Percentiles rank a stretch among this genome's conserved stretches.
Conservation (phyloP, 2,329 filamentous ascomycete genomes). For the Emericellopsis atlantica region DNA sequence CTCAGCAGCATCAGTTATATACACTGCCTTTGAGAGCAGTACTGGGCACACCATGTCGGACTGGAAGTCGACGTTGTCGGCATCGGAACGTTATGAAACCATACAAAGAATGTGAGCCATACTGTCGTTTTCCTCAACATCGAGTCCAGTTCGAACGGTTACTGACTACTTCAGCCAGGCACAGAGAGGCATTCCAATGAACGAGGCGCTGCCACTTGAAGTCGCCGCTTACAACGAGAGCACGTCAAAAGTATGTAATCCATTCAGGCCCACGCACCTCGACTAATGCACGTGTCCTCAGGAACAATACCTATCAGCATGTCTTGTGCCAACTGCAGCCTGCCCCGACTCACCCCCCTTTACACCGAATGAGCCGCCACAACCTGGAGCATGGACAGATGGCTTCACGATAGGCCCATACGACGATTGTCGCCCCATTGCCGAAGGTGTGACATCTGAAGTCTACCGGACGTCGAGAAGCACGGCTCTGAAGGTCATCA, state of each 20-base stretch:
- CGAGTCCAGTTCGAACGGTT: background rate
- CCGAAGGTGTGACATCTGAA: slow-evolving; percentile 64
- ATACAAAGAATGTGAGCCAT: slow-evolving; percentile 35
- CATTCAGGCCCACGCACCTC: no score
- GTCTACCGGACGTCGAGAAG: slow-evolving; percentile 57
- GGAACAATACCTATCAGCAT: slow-evolving; percentile 45
- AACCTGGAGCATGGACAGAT: background rate
- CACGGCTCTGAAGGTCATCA: slow-evolving; percentile 73
- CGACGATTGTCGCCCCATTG: slow-evolving; percentile 38
- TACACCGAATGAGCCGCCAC: slow-evolving; percentile 5
- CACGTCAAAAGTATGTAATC: slow-evolving; percentile 38
- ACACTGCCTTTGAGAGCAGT: background rate
- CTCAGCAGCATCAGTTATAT: no score
- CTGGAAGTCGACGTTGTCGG: slow-evolving; percentile 42
- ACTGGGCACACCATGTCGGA: slow-evolving; percentile 9
- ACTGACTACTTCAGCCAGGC: slow-evolving; percentile 1
- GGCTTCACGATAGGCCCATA: slow-evolving; percentile 41
- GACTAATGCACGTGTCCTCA: slow-evolving; percentile 14
- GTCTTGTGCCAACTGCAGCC: slow-evolving; percentile 6
- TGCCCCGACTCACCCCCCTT: slow-evolving; percentile 2
- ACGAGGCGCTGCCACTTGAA: slow-evolving; percentile 52
- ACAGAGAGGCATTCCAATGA: slow-evolving; percentile 8
- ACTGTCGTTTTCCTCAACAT: background rate
- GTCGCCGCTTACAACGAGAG: slow-evolving; percentile 47
- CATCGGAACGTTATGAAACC: slow-evolving; percentile 47